Evolutionary conservation across 805 yeast species (phyloP).

Genomic region (Aciculoconidium aculeatum): DNA sequence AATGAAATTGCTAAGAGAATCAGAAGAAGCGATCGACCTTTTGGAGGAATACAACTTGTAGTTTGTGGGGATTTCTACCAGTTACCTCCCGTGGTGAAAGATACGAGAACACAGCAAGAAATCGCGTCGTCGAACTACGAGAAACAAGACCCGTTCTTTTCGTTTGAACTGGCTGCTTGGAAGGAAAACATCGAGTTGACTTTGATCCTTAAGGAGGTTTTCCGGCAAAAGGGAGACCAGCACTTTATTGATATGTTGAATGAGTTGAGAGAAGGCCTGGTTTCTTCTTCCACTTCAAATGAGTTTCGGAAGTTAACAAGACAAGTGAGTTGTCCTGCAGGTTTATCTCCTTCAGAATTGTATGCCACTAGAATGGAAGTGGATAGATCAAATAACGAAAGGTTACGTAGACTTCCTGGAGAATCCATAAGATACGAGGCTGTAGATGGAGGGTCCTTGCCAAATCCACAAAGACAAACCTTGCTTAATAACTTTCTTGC

Average conservation of each 20-base stretch:
- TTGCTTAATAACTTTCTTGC: slow-evolving; percentile 57
- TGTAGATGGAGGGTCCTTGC: slow-evolving; percentile 49
- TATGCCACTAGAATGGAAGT: slow-evolving; percentile 71
- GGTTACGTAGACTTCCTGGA: slow-evolving; percentile 45
- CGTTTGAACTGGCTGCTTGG: slow-evolving; percentile 68
- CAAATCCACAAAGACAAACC: slow-evolving; percentile 36
- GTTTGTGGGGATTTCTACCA: slow-evolving; percentile 82
- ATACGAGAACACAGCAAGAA: slow-evolving; percentile 10
- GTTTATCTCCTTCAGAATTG: slow-evolving; percentile 69
- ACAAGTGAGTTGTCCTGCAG: slow-evolving; percentile 45
- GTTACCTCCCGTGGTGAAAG: slow-evolving; percentile 63
- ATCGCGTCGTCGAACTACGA: too few species aligned
- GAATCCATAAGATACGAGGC: slow-evolving; percentile 40
- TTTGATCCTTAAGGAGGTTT: slow-evolving; percentile 57
- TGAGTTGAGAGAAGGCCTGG: slow-evolving; percentile 62
- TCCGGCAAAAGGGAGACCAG: slow-evolving; percentile 72
- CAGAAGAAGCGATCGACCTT: slow-evolving; percentile 45
- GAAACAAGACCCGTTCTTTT: slow-evolving; percentile 44
- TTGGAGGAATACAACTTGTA: slow-evolving; percentile 76
- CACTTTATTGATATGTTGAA: slow-evolving; percentile 68
- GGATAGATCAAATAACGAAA: slow-evolving; percentile 52
- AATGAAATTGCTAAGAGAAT: slow-evolving; percentile 53
- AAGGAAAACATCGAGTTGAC: slow-evolving; percentile 48
- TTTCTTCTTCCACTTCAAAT: slow-evolving; percentile 40
- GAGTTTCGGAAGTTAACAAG: slow-evolving; percentile 52